Base-by-base conservation (phyloP, 768 basidiomycete genomes). In the Lepiota brunneoincarnata region DNA sequence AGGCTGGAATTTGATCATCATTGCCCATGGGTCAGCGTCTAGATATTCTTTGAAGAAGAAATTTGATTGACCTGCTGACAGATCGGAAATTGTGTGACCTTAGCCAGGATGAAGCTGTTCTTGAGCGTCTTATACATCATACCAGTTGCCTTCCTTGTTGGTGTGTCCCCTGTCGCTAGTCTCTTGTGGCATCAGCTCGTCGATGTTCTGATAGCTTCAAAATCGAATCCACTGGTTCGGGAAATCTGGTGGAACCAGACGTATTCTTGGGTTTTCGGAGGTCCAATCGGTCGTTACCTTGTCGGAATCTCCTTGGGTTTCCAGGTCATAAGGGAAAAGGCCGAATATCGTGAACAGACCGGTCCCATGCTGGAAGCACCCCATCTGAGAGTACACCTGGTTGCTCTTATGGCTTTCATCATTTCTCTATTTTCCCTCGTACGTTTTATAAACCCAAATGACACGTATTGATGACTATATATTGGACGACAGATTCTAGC, bases 1-100 rank as follows among this genome's bases (percentile, higher is more conserved):
- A 68, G 76, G 28, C 62, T 75, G 37, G 70, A 71, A 24, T 76
- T 75, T 56, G 75, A 78, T 56, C 76, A 78, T 58, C 76, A 78
- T 58, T 78, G 76, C 57, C 72, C 76, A 28, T 78, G 76, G 76
- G 76, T 75, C 49, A 31, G 31, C 24, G 65, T 56, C 10, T 34
- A 20, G 45, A 38, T 12, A 20, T 45, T 12, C 26, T 51, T 12
- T 31, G 43, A 2, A 3, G 36, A 47, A 4, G 21, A 35, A 20
- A 31, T 18, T 21, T 42, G n/a, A 18, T 35, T 43, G n/a, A 45
- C 15, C 6, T 1, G 15, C 24, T 15, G 12, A 6, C 26, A 76
- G 74, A 58, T 75, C 15, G 75, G 75, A 21, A 77, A 75, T 47
- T 77, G 75, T 53, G 67, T 76, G 14, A 75, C 75, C 7, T 57